These are phyloP conservation scores for Aaosphaeria arxii DNA, from an alignment of 2,329 filamentous ascomycete genomes.

Conservation along the genomic window DNA sequence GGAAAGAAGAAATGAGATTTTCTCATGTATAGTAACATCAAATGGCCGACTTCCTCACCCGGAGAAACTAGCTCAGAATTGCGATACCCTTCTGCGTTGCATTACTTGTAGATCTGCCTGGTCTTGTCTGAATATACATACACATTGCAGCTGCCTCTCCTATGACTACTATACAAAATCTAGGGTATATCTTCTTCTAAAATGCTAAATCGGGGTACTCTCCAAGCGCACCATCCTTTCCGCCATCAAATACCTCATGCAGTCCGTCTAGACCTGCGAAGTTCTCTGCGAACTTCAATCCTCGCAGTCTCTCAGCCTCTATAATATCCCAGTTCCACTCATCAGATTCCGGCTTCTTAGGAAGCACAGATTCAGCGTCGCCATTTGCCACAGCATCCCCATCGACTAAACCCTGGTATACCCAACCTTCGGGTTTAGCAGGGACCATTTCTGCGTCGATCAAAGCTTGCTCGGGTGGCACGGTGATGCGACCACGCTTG, in stretches of 20 bases:
- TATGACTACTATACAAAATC: not conserved
- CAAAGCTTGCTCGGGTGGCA: constrained; percentile 76
- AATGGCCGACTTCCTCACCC: no score
- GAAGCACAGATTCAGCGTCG: constrained; percentile 15
- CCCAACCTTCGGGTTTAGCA: constrained; percentile 60
- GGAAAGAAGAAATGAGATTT: constrained; percentile 52
- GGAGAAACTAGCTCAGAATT: no score
- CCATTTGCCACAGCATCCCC: constrained; percentile 5
- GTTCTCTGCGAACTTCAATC: constrained; percentile 53
- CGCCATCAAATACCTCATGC: constrained; percentile 50
- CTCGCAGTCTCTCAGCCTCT: constrained; percentile 55
- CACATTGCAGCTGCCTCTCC: no score
- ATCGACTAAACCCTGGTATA: constrained; percentile 12
- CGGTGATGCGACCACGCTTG: constrained; percentile 65
- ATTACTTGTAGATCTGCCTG: no score
- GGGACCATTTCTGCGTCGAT: constrained; percentile 72
- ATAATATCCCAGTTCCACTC: constrained; percentile 61
- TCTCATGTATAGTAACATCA: no score
- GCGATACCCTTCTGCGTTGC: no score
- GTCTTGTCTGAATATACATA: no score
- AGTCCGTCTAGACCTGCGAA: constrained; percentile 55
- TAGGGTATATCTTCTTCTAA: constrained; percentile 3
- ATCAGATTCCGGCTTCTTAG: constrained; percentile 32
- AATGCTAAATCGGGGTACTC: constrained; percentile 39
- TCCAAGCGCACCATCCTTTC: constrained; percentile 42